Conservation (phyloP, 108 stramenopile species). For the Pseudonitzschia multiseries region DNA sequence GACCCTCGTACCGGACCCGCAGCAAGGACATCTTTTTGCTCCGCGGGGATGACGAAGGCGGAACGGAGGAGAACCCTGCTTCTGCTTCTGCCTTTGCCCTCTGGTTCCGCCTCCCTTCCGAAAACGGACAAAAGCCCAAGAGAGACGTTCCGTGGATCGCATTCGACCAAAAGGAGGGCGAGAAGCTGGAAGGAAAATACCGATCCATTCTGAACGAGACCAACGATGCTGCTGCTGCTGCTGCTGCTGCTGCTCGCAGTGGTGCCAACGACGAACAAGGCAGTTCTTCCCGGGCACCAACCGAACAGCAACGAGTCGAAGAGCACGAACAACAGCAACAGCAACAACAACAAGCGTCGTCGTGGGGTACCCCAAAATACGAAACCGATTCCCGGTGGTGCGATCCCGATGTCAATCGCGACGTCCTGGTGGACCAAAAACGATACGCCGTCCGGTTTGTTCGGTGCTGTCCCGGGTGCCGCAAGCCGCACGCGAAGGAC, state of each 20-base stretch:
- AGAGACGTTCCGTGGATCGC: slow-evolving; percentile 53
- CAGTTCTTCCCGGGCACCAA: too few relatives aligned
- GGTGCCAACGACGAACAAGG: neutral
- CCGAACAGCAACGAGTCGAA: neutral
- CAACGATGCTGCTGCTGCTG: neutral
- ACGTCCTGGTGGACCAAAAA: slow-evolving; percentile 65
- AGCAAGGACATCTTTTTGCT: slow-evolving; percentile 33
- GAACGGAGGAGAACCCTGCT: neutral
- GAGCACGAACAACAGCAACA: neutral
- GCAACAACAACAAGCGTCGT: neutral
- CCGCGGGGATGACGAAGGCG: slow-evolving; percentile 1
- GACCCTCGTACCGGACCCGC: slow-evolving; percentile 43
- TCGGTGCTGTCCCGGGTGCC: slow-evolving; percentile 48
- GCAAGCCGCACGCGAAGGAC: neutral
- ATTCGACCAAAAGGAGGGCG: slow-evolving; percentile 37
- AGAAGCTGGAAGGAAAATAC: slow-evolving; percentile 41
- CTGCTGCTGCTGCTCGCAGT: neutral
- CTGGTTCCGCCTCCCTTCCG: slow-evolving; percentile 63
- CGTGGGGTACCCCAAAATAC: slow-evolving; percentile 19
- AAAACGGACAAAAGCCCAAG: slow-evolving; percentile 57
- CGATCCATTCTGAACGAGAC: slow-evolving; percentile 10
- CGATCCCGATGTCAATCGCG: slow-evolving; percentile 42
- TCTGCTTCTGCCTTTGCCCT: slow-evolving; percentile 19
- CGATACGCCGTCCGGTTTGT: slow-evolving; percentile 57
- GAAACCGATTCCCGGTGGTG: slow-evolving; percentile 62